Base-by-base conservation (phyloP, 306 rosid genomes). In the Quercus dentata region DNA sequence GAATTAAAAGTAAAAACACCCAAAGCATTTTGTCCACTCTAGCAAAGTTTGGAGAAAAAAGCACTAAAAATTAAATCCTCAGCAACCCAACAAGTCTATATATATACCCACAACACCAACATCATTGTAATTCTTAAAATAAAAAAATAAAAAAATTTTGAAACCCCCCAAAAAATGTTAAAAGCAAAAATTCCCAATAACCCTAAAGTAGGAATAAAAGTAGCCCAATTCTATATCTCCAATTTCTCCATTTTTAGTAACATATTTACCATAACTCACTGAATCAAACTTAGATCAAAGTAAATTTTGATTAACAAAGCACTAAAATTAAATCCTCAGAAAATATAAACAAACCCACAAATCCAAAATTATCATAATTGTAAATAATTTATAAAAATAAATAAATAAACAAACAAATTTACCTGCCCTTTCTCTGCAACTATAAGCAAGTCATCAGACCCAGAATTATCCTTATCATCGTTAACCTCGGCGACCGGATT, bases 361-460 rank as follows among this genome's bases (percentile, higher is more conserved):
- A 4, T 49, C 54, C 15, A 35, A 64, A 1, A 72, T 23, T 76
- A 80, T 56, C 52, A 3, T 3, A 20, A 55, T 1, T 49, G 33
- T 20, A 17, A 41, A 2, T 41, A 41, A 7, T 41, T 41, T 1
- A 6, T 6, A 38, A 35, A 35, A 18, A 25, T 5, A 55, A 3
- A 25, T 25, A 12, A 74, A 41, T 4, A 27, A 78, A 81, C 3
- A 33, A 44, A 69, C 46, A 25, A 9, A 64, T 18, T 55, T 80
- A 93, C 98, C 92, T 85, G 97, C 56, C 98, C 94, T 88, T 88
- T 93, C 83, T 90, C 93, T 44, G 92, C 97, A 61, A 93, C 88
- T 8, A 93, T 82, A 74, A 85, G 75, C 86, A 91, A 80, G 76
- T 93, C 97, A 14, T 91, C 97, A 4, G 93, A 90, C 73, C 73